These are phyloP conservation scores for Brassica balearica DNA, from an alignment of 441 rosid genomes.

Conservation along the genomic window DNA sequence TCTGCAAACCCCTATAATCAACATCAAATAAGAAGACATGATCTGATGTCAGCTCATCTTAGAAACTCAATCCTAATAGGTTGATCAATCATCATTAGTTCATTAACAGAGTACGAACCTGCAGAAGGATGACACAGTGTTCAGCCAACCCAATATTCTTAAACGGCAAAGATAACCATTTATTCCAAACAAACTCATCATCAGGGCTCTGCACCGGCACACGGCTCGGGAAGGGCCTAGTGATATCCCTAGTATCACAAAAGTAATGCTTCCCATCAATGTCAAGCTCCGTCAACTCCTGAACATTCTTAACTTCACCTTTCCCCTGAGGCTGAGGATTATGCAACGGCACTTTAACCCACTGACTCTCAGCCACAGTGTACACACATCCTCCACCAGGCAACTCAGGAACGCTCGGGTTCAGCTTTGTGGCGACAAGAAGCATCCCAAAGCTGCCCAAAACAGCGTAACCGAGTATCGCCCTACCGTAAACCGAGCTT, in stretches of 20 bases:
- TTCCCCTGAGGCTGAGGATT: conserved; percentile 88
- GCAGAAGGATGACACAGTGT: conserved; percentile 88
- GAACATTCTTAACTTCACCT: conserved; percentile 86
- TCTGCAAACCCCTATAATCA: conserved; percentile 99
- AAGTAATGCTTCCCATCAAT: conserved; percentile 95
- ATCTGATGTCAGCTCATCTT: too few species aligned
- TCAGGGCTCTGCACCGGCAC: conserved; percentile 77
- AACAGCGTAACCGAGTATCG: conserved; percentile 85
- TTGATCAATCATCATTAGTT: too few species aligned
- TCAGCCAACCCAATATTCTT: conserved; percentile 67
- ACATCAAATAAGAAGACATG: conserved; percentile 52
- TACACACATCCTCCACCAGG: conserved; percentile 96
- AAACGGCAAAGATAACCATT: conserved; percentile 82
- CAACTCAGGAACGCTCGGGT: conserved; percentile 71
- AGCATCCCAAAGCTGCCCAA: conserved; percentile 85
- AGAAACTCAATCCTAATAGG: too few species aligned
- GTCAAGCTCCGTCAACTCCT: conserved; percentile 88
- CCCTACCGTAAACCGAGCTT: conserved; percentile 67
- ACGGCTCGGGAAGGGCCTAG: conserved; percentile 91
- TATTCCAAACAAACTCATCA: conserved; percentile 96
- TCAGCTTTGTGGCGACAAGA: conserved; percentile 81
- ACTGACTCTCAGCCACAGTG: conserved; percentile 83
- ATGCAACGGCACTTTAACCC: conserved; percentile 85
- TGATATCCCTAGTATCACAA: conserved; percentile 89
- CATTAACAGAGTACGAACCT: conserved; percentile 63